Conservation (phyloP, 2,329 filamentous ascomycete species). For the Colletotrichum echinochloae region DNA sequence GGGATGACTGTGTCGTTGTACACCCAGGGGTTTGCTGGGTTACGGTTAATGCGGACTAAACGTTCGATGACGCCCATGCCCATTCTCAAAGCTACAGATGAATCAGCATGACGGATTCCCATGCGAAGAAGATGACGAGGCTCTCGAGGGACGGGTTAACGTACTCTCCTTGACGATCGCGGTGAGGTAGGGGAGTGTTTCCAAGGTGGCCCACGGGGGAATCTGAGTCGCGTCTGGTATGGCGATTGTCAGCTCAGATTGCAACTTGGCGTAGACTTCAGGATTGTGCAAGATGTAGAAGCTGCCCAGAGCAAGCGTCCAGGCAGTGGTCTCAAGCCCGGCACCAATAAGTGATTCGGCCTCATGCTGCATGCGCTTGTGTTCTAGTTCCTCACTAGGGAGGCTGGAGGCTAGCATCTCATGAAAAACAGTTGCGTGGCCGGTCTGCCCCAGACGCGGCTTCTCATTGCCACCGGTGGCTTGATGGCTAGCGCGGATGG, state of each 20-base stretch:
- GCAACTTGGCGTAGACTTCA: conserved; percentile 46
- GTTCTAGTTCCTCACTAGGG: conserved; percentile 49
- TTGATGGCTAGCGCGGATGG: conserved; percentile 12
- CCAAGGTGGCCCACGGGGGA: conserved; percentile 44
- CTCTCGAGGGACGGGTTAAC: not conserved
- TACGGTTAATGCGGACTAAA: conserved; percentile 53
- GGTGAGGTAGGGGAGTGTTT: conserved; percentile 53
- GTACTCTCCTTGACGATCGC: conserved; percentile 54
- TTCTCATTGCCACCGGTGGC: conserved; percentile 10
- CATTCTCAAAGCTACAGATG: not conserved
- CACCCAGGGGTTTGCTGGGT: conserved; percentile 28
- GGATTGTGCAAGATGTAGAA: conserved; percentile 53
- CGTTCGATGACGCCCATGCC: conserved; percentile 46
- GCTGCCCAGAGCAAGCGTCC: conserved; percentile 49
- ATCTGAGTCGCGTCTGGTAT: conserved; percentile 9
- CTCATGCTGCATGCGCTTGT: conserved; percentile 49
- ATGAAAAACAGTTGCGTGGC: conserved; percentile 48
- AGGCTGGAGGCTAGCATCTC: conserved; percentile 48
- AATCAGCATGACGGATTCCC: too few relatives aligned
- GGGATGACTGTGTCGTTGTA: conserved; percentile 49
- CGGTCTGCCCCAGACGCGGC: conserved; percentile 1
- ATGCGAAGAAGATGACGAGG: too few relatives aligned
- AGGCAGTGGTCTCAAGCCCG: conserved; percentile 53
- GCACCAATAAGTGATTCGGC: conserved; percentile 49
- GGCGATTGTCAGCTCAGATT: conserved; percentile 48